A percentile compares a stretch with the other conserved stretches of the same genome.
Conservation (phyloP, 495 filamentous ascomycete species). For the Xylona heveae region DNA sequence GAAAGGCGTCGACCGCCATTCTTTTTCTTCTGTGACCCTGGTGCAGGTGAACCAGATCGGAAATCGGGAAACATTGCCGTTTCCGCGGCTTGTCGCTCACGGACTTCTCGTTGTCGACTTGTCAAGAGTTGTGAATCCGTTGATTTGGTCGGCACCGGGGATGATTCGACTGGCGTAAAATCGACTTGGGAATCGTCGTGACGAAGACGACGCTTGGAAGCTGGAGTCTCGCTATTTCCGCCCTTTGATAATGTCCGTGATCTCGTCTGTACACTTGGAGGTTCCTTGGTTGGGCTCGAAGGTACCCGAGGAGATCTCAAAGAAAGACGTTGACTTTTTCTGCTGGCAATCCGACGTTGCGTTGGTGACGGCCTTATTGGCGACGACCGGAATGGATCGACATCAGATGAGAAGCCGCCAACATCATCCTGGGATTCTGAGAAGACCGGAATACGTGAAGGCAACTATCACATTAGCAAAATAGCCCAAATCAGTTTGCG, state of each 20-base stretch:
- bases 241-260: conserved; percentile 4
- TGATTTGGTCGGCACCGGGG: conserved; percentile 18
- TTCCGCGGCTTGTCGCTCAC: conserved; percentile 37
- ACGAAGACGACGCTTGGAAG: conserved; percentile 24
- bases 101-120: conserved; percentile 50
- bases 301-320: too few relatives aligned
- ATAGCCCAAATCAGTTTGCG: background rate
- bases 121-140: conserved; percentile 48
- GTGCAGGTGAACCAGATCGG: conserved; percentile 30
- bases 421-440: conserved; percentile 28
- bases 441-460: conserved; percentile 15
- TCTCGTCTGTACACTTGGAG: conserved; percentile 7
- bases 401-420: background rate
- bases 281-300: conserved; percentile 7
- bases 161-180: conserved; percentile 43
- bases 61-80: conserved; percentile 53
- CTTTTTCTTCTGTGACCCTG: conserved; percentile 13
- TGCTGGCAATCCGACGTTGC: background rate
- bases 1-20: conserved; percentile 19
- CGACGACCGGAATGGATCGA: conserved; percentile 6
- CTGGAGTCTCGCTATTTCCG: conserved; percentile 1
- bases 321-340: too few relatives aligned
- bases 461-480: background rate
- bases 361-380: conserved; percentile 1
- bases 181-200: conserved; percentile 66